These are phyloP conservation scores for Nyctanthes arbortristis DNA, from an alignment of 257 asterid species.

Conservation along the genomic window DNA sequence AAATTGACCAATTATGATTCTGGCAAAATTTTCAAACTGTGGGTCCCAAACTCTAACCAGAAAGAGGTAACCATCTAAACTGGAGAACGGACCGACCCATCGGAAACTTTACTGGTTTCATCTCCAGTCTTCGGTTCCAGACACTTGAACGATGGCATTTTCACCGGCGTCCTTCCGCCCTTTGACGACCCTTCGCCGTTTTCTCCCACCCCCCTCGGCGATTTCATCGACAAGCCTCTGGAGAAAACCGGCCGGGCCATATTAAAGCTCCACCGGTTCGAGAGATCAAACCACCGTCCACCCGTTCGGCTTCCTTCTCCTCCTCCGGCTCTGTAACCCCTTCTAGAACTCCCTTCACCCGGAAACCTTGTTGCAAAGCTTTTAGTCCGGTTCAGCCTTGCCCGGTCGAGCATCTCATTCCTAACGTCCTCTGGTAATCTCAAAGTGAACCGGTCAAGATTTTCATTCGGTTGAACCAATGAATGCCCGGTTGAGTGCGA, in stretches of 20 bases:
- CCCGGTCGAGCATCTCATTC: conserved; percentile 74
- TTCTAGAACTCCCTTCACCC: conserved; percentile 45
- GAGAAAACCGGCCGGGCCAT: conserved; percentile 77
- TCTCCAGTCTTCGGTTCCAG: conserved; percentile 61
- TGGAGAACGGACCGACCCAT: conserved; percentile 39
- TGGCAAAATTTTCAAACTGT: too few species aligned
- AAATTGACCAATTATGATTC: too few species aligned
- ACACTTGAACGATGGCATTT: conserved; percentile 66
- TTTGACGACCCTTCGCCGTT: conserved; percentile 44
- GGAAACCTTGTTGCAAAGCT: conserved; percentile 40
- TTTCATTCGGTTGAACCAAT: conserved; percentile 65
- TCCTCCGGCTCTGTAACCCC: conserved; percentile 42
- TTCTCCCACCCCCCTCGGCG: conserved; percentile 51
- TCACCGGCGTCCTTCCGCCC: conserved; percentile 31
- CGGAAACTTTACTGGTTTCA: conserved; percentile 39
- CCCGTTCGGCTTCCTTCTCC: conserved; percentile 60
- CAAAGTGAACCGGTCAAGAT: conserved; percentile 71
- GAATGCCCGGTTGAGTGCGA: conserved; percentile 97
- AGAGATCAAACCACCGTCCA: conserved; percentile 32
- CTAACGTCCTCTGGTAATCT: conserved; percentile 59
- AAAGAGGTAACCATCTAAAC: conserved; percentile 25
- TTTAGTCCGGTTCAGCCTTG: conserved; percentile 51
- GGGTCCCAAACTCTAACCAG: neutral
- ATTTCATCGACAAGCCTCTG: conserved; percentile 53
- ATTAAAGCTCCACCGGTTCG: conserved; percentile 38